Conservation (phyloP, 78 protist species). For the Andalucia godoyi region DNA sequence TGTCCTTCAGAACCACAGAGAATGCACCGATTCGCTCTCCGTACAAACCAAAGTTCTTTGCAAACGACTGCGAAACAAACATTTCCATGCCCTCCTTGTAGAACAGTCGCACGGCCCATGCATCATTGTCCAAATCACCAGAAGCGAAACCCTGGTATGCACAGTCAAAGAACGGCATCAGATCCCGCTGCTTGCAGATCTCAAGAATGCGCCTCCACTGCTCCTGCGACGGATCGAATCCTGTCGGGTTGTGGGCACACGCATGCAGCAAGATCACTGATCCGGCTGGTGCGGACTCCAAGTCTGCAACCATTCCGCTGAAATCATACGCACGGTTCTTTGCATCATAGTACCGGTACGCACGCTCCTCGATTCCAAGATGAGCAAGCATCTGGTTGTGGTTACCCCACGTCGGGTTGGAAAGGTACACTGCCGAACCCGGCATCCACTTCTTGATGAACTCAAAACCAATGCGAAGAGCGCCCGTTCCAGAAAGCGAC, state of each 20-base stretch:
- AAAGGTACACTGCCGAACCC: slow-evolving; percentile 40
- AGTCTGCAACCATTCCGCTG: slow-evolving; percentile 68
- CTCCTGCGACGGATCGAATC: slow-evolving; percentile 89
- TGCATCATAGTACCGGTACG: slow-evolving; percentile 63
- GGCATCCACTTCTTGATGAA: slow-evolving; percentile 43
- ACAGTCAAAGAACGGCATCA: slow-evolving; percentile 75
- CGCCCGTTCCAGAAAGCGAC: slow-evolving; percentile 94
- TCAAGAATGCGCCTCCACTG: slow-evolving; percentile 79
- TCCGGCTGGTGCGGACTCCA: slow-evolving; percentile 45
- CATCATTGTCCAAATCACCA: slow-evolving; percentile 85
- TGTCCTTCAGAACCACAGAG: slow-evolving; percentile 4
- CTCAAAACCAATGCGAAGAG: slow-evolving; percentile 66
- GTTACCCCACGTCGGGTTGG: slow-evolving; percentile 96
- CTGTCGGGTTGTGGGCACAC: slow-evolving; percentile 99
- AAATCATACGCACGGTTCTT: slow-evolving; percentile 53
- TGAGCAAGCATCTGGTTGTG: slow-evolving; percentile 18
- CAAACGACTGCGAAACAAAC: slow-evolving; percentile 66
- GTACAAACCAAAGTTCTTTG: slow-evolving; percentile 97
- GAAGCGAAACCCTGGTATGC: slow-evolving; percentile 99
- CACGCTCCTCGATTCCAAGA: slow-evolving; percentile 30
- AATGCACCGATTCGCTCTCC: slow-evolving; percentile 73
- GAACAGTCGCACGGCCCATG: slow-evolving; percentile 57
- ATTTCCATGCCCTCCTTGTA: slow-evolving; percentile 23
- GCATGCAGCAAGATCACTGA: slow-evolving; percentile 81
- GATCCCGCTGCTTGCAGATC: slow-evolving; percentile 8